Conservation (phyloP, 2,329 filamentous ascomycete genomes). For the Cryphonectria carpinicola region DNA sequence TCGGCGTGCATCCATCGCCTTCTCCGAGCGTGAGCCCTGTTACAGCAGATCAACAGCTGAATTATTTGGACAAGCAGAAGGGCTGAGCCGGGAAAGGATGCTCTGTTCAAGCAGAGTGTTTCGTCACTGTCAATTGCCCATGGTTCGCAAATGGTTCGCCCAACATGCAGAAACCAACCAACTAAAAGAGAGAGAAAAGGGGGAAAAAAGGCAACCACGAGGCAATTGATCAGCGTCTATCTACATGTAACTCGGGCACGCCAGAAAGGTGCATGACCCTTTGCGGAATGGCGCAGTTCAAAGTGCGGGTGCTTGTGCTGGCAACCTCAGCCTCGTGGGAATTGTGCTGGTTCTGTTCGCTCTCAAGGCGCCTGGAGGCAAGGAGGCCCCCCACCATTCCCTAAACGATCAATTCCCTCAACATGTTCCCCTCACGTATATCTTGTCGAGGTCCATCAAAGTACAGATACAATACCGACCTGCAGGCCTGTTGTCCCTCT, state of each 20-base stretch:
- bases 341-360: neutral
- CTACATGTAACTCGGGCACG: neutral
- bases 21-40: neutral
- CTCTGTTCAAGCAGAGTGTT: neutral
- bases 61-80: neutral
- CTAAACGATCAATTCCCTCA: neutral
- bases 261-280: neutral
- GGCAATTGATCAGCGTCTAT: neutral
- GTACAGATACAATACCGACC: neutral
- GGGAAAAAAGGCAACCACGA: neutral
- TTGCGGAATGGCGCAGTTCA: neutral
- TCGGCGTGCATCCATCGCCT: neutral
- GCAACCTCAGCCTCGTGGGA: neutral
- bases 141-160: neutral
- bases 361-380: neutral
- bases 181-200: too few species aligned
- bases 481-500: neutral
- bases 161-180: neutral
- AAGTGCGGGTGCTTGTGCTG: neutral
- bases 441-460: neutral
- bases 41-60: too few species aligned
- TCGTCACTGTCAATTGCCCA: neutral
- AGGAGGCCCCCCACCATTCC: neutral
- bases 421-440: neutral
- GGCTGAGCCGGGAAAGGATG: neutral